Percentiles rank a stretch among this genome's conserved stretches.
Evolutionary conservation across 2,329 filamentous ascomycete genomes (phyloP).

Genomic region (Thielaviopsis punctulata): DNA sequence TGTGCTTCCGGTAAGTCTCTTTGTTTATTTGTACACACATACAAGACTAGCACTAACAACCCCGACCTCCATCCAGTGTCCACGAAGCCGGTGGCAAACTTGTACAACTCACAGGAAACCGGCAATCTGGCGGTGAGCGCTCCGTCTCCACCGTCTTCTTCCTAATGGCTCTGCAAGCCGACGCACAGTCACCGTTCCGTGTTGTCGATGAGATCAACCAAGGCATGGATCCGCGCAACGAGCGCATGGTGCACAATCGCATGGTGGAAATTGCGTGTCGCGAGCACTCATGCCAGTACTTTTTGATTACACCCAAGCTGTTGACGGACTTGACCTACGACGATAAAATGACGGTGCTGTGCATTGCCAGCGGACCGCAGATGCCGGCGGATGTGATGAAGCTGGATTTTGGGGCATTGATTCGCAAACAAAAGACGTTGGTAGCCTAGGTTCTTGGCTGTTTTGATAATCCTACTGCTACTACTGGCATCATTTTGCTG

Average conservation of each 20-base stretch:
- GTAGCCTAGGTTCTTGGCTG: conserved; percentile 17
- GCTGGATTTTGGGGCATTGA: conserved; percentile 31
- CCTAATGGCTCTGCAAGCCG: conserved; percentile 89
- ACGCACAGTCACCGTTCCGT: conserved; percentile 88
- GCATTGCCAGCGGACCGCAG: conserved; percentile 77
- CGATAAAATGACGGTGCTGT: conserved; percentile 78
- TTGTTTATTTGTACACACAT: background rate
- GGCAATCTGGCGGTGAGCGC: conserved; percentile 89
- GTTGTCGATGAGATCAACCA: conserved; percentile 99
- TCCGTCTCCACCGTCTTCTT: conserved; percentile 97
- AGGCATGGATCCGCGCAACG: conserved; percentile 97
- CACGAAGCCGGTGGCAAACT: conserved; percentile 11
- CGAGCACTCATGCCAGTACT: conserved; percentile 70
- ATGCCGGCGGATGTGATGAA: conserved; percentile 38
- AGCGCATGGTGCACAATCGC: conserved; percentile 92
- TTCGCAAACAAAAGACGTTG: conserved; percentile 26
- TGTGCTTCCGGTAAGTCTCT: conserved; percentile 66
- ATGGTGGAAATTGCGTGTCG: conserved; percentile 96
- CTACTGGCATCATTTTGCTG: too few relatives aligned
- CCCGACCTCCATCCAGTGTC: conserved; percentile 2
- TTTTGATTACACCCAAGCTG: conserved; percentile 93
- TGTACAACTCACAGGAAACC: conserved; percentile 56
- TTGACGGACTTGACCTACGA: conserved; percentile 75
- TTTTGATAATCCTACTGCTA: too few relatives aligned
- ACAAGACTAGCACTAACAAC: conserved; percentile 11